Conservation (phyloP, 2,329 filamentous ascomycete genomes). For the Venturiaceae sp. region DNA sequence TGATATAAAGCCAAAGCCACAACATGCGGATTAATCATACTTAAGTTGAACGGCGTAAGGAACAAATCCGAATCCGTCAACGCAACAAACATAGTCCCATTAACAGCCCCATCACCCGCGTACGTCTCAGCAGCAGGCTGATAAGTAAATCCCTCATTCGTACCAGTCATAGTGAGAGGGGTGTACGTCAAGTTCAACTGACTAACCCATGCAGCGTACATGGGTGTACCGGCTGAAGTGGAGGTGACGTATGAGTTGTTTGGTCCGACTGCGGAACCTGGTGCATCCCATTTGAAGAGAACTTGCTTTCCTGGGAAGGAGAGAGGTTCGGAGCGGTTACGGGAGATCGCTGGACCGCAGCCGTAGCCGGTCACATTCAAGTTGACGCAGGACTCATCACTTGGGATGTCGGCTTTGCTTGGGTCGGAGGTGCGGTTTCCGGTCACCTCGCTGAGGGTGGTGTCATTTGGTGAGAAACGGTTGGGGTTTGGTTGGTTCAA, state of each 20-base stretch:
- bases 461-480: constrained; percentile 53
- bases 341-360: constrained; percentile 55
- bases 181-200: constrained; percentile 54
- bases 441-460: constrained; percentile 53
- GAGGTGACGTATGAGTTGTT: constrained; percentile 74
- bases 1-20: constrained; percentile 67
- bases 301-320: constrained; percentile 66
- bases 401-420: constrained; percentile 34
- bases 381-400: constrained; percentile 47
- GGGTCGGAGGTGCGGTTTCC: constrained; percentile 50
- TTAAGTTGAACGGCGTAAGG: constrained; percentile 69
- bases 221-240: constrained; percentile 45
- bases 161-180: constrained; percentile 53
- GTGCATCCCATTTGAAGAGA: constrained; percentile 61
- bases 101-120: constrained; percentile 57
- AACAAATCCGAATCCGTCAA: constrained; percentile 59
- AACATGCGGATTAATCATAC: constrained; percentile 65
- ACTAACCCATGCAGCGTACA: constrained; percentile 65
- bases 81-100: constrained; percentile 71
- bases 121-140: constrained; percentile 65
- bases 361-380: constrained; percentile 42
- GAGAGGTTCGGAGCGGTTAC: constrained; percentile 61
- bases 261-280: constrained; percentile 60
- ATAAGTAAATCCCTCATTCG: constrained; percentile 53
- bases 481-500: constrained; percentile 70